Conservation (phyloP, 768 basidiomycete species). For the Candolleomyces eurysporus region DNA sequence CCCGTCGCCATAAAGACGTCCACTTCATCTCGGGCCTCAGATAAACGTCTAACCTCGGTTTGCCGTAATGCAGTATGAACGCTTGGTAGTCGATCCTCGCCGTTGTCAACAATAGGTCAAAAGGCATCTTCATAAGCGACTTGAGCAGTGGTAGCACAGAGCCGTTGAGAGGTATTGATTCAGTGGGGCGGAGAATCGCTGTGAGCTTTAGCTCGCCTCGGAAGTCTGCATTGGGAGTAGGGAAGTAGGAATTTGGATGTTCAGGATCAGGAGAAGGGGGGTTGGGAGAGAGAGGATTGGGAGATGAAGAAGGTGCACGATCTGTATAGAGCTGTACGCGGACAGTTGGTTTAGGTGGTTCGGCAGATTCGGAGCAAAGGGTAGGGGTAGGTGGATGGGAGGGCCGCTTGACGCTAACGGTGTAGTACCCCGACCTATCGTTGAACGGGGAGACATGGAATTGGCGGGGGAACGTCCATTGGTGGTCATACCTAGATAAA, state of each 20-base stretch:
- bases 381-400: conserved; percentile 23
- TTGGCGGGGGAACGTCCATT: conserved; percentile 64
- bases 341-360: conserved; percentile 31
- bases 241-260: neutral
- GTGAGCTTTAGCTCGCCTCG: conserved; percentile 48
- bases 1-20: conserved; percentile 16
- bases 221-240: neutral
- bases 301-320: neutral
- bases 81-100: conserved; percentile 65
- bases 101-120: conserved; percentile 52
- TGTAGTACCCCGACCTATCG: conserved; percentile 65
- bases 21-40: conserved; percentile 55
- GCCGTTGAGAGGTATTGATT: conserved; percentile 34
- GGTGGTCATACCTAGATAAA: conserved; percentile 47
- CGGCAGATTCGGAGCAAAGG: conserved; percentile 7
- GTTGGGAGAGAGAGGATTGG: too few species aligned
- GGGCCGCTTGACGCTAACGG: conserved; percentile 51
- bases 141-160: conserved; percentile 33
- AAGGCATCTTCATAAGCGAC: conserved; percentile 42
- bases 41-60: conserved; percentile 51
- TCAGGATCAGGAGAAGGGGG: neutral
- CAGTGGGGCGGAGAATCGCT: conserved; percentile 41
- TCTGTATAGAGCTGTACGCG: conserved; percentile 39
- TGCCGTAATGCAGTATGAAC: conserved; percentile 57
- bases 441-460: conserved; percentile 83